Conservation (phyloP, 495 filamentous ascomycete genomes). For the Margaritispora aquatica region DNA sequence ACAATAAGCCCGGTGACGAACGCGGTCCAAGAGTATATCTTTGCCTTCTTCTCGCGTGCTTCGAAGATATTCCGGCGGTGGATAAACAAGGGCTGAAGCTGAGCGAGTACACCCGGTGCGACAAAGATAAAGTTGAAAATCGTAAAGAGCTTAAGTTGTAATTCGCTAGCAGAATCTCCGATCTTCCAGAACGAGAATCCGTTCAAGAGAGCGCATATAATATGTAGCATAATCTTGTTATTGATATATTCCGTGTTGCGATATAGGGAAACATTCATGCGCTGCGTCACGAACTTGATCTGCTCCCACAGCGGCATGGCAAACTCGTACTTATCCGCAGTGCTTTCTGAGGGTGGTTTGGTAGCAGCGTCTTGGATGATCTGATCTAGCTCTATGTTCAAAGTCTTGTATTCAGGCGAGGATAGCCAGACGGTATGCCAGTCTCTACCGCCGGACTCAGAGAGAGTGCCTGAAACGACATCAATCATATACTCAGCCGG, state of each 20-base stretch:
- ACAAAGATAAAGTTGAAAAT: constrained; percentile 28
- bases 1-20: constrained; percentile 41
- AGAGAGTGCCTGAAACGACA: constrained; percentile 56
- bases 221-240: constrained; percentile 31
- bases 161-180: constrained; percentile 21
- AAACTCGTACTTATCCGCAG: constrained; percentile 42
- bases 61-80: constrained; percentile 58
- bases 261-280: constrained; percentile 31
- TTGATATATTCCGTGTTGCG: constrained; percentile 35
- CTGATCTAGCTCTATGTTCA: constrained; percentile 34
- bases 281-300: constrained; percentile 26
- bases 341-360: constrained; percentile 16
- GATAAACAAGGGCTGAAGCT: constrained; percentile 64
- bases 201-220: constrained; percentile 40
- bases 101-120: constrained; percentile 23
- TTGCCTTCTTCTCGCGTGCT: constrained; percentile 61
- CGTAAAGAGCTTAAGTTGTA: constrained; percentile 26
- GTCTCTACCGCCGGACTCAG: constrained; percentile 49
- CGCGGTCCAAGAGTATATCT: constrained; percentile 66
- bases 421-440: constrained; percentile 40
- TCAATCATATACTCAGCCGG: constrained; percentile 52
- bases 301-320: constrained; percentile 32
- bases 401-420: constrained; percentile 29
- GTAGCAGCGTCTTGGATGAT: constrained; percentile 41
- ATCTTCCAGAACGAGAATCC: constrained; percentile 42